Evolutionary conservation across 208 protist genomes (phyloP), one percentile per base, ranked within the genome.

Genomic region (Trypanosomatidae sp.): DNA sequence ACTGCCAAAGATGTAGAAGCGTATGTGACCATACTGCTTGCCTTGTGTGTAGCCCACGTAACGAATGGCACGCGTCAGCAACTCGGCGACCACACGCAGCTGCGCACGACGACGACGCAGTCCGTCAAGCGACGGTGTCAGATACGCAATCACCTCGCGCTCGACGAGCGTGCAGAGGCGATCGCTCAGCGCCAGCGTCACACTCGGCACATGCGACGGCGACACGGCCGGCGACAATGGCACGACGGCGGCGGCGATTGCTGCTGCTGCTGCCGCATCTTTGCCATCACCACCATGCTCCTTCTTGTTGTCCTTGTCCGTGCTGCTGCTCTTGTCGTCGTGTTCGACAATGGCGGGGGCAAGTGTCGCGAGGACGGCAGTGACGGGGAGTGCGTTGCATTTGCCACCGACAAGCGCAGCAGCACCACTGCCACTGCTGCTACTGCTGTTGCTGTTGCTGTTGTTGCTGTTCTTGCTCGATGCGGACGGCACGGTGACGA

Each of bases 1-100:
- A 51, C 75, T 87, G 48, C 82, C 82, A 45, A 86, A 92, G 23
- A 92, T 72, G 60, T 79, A 86, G 41, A 82, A 86, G n/a, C 71
- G 69, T 15, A 86, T 64, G 32, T 63, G 49, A 8, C 71, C 77
- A 41, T 76, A 82, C 18, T 38, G 10, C 6, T 59, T 41, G 27
- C 51, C 48, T 16, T 48, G 52, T 24, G 8, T 25, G 21, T 58
- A 50, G 4, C 66, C 70, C 3, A 56, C 66, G 23, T 66, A 44
- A 32, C 53, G 56, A 33, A 90, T 73, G 16, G 70, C 76, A 15
- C 70, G 56, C 0, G 73, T 82, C 52, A 90, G 60, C 57, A 71
- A 67, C 25, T 65, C 42, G 8, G 76, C 65, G 7, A 90, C 43
- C 11, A 55, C 49, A 43, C 57, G 53, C 40, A 90, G 55, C 40